phyloP scores from a whole-genome alignment of 345 rosid species.

The Kandelia obovata region DNA sequence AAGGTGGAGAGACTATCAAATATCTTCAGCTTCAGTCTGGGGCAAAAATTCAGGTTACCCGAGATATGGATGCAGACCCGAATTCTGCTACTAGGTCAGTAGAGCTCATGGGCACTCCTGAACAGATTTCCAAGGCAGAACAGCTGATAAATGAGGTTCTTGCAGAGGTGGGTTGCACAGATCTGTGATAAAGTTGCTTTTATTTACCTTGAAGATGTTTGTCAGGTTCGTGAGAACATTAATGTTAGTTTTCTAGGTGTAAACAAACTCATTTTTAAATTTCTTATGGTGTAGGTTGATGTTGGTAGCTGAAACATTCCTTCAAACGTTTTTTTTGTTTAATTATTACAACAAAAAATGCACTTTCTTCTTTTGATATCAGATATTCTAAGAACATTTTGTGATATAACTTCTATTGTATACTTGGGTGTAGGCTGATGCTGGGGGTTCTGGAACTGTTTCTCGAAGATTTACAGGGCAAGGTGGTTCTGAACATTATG shows the following conservation, averaged over 20 bases:
- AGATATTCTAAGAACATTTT: too few relatives aligned
- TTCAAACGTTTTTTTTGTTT: background rate
- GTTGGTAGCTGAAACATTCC: background rate
- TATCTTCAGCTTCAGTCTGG: conserved; percentile 89
- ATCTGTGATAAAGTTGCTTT: background rate
- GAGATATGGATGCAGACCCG: conserved; percentile 90
- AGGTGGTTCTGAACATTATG: conserved; percentile 69
- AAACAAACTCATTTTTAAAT: background rate
- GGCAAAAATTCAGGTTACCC: conserved; percentile 93
- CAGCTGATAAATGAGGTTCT: conserved; percentile 88
- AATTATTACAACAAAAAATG: background rate
- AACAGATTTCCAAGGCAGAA: conserved; percentile 83
- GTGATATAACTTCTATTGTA: background rate
- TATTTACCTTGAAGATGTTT: background rate
- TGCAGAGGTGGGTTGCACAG: conserved; percentile 44
- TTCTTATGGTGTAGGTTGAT: background rate
- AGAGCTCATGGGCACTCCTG: conserved; percentile 77
- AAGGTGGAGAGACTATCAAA: conserved; percentile 95
- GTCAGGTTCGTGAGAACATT: background rate
- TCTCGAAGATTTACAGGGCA: conserved; percentile 75
- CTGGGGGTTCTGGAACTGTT: conserved; percentile 79
- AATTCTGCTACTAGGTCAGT: conserved; percentile 60
- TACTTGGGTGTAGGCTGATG: conserved; percentile 63
- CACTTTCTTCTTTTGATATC: too few relatives aligned
- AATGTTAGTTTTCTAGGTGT: background rate